Base-by-base conservation (phyloP, 2,329 filamentous ascomycete genomes). In the Cytospora mali region DNA sequence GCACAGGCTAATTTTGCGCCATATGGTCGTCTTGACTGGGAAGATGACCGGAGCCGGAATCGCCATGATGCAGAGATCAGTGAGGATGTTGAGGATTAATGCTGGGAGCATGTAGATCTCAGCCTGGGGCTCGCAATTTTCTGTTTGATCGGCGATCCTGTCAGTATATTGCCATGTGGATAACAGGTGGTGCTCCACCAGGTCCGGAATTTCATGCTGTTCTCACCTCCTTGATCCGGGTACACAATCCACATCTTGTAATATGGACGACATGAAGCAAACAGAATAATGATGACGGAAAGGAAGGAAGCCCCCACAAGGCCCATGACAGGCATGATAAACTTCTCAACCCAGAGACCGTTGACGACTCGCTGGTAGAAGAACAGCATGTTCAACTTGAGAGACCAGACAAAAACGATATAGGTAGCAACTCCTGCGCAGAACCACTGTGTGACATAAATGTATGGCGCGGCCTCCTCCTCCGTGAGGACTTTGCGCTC, bases 351-450 rank as follows among this genome's bases (percentile, higher is more conserved):
- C 71, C 72, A 75, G 0, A 77, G 61, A 0, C 73, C 72, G 4
- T 67, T 69, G 5, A 77, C 73, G 6, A 78, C 67, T 0, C 75
- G 74, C 16, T 69, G 68, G 59, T 76, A 78, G 18, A 79, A 73
- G 62, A 74, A 77, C 21, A 77, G 58, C 75, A 78, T 77, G 67
- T 76, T 76, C 33, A 79, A 68, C 62, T 77, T 79, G 58, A 79
- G 67, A 0, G 68, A 72, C 76, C 76, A 79, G 4, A 79, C 68
- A 29, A 77, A 71, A 14, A 72, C 64, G 13, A 72, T 68, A 13
- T 79, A 78, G 2, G 69, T 70, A 13, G 68, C 67, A 39, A 75
- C 68, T 1, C 75, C 76, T 1, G 73, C 66, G 23, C 75, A 67
- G 57, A 77, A 78, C 52, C 72, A 71, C 54, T 77, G 70, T 0